Conservation (phyloP, 164 flowering plant genomes). For the Aristolochia californica region DNA sequence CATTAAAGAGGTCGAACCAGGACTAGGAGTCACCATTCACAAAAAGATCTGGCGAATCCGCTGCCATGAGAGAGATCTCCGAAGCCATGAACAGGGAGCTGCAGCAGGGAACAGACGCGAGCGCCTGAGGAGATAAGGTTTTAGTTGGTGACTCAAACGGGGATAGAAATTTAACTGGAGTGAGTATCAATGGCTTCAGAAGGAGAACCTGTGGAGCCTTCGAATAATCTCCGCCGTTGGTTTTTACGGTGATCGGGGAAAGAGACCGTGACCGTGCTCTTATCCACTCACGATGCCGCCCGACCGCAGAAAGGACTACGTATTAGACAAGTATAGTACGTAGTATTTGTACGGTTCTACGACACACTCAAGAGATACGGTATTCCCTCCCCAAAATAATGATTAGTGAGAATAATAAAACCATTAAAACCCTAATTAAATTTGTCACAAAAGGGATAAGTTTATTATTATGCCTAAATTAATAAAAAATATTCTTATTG, state of each 20-base stretch:
- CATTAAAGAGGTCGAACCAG: conserved; percentile 10
- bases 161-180: conserved; percentile 17
- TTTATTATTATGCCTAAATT: no score
- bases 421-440: no score
- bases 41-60: neutral
- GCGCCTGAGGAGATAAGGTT: conserved; percentile 22
- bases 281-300: conserved; percentile 36
- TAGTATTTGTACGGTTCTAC: no score
- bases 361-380: no score
- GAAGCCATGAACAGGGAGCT: conserved; percentile 1
- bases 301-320: conserved; percentile 40
- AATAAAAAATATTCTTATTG: no score
- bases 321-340: conserved; percentile 3
- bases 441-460: no score
- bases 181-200: neutral
- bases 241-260: conserved; percentile 13
- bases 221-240: conserved; percentile 23
- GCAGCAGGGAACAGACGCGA: conserved; percentile 16
- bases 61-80: neutral
- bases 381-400: no score
- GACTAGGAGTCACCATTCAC: neutral
- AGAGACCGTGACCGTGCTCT: conserved; percentile 11
- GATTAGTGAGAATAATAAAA: no score
- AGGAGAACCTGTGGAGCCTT: neutral
- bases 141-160: conserved; percentile 7